phyloP scores from a whole-genome alignment of 768 basidiomycete genomes.

The Lactarius akahatsu region DNA sequence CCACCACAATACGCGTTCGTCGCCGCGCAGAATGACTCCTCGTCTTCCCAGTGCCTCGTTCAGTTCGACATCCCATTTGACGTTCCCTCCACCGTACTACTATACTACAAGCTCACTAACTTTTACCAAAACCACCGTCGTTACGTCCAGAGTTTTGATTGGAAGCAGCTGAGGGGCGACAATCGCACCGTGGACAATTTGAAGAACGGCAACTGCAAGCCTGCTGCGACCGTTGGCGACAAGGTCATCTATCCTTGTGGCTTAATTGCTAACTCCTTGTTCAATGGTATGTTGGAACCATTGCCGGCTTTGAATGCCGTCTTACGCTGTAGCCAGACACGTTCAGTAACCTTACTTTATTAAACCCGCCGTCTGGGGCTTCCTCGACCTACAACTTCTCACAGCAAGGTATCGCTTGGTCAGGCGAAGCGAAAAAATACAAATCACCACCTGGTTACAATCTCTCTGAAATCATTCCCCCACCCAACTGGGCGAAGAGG shows the following conservation, averaged over 20 bases:
- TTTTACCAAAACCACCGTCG: constrained; percentile 98
- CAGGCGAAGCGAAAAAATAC: constrained; percentile 92
- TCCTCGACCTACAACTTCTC: constrained; percentile 69
- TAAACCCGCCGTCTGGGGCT: constrained; percentile 50
- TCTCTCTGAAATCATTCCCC: constrained; percentile 74
- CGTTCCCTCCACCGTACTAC: constrained; percentile 69
- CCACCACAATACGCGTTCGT: constrained; percentile 78
- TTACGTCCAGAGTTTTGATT: constrained; percentile 89
- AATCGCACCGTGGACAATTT: constrained; percentile 48
- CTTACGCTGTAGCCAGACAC: constrained; percentile 57
- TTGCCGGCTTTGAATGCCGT: background rate
- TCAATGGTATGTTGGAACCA: constrained; percentile 68
- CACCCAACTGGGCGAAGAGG: constrained; percentile 83
- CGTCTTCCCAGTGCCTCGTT: constrained; percentile 66
- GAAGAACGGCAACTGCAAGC: constrained; percentile 83
- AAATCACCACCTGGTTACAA: constrained; percentile 58
- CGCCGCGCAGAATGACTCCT: constrained; percentile 41
- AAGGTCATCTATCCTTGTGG: constrained; percentile 91
- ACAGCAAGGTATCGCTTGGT: constrained; percentile 87
- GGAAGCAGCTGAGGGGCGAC: constrained; percentile 81
- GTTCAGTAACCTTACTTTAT: constrained; percentile 59
- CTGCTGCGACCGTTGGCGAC: constrained; percentile 54
- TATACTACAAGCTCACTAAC: constrained; percentile 96
- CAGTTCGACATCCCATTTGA: constrained; percentile 81
- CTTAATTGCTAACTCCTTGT: constrained; percentile 93